These are phyloP conservation scores for slime mould (Dictyostelium discoideum) DNA, from an alignment of 78 protist species.

Conservation along the genomic window DNA sequence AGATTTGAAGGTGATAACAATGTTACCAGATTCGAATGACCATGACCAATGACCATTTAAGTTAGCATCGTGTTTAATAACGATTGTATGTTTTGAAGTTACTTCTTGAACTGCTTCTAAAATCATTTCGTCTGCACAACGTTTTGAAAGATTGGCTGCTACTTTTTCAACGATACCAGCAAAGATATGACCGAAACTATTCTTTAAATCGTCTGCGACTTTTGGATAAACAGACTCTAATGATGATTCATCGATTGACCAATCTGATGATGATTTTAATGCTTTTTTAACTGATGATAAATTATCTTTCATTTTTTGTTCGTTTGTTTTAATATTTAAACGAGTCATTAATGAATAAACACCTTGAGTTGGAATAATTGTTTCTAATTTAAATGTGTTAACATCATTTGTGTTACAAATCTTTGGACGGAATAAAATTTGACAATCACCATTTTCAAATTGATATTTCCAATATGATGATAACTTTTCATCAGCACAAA, in stretches of 20 bases:
- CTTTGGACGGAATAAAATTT: background rate
- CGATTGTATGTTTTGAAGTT: background rate
- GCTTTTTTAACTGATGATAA: background rate
- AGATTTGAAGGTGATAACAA: no score
- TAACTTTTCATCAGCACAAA: background rate
- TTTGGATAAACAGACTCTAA: background rate
- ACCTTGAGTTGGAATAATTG: background rate
- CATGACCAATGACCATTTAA: background rate
- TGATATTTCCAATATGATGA: background rate
- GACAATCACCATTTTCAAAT: background rate
- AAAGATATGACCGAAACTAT: background rate
- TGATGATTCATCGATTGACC: background rate
- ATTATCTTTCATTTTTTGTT: background rate
- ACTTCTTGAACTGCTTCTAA: background rate
- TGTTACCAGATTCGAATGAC: no score
- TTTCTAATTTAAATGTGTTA: background rate
- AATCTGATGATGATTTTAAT: background rate
- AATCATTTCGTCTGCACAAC: background rate
- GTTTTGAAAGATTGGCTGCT: background rate
- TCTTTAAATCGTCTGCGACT: background rate
- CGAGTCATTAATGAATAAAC: background rate
- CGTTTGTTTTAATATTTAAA: background rate
- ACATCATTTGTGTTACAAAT: background rate
- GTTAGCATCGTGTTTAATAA: background rate
- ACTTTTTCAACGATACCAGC: background rate